Conservation (phyloP, 2,329 filamentous ascomycete species). For the Diplodia intermedia region DNA sequence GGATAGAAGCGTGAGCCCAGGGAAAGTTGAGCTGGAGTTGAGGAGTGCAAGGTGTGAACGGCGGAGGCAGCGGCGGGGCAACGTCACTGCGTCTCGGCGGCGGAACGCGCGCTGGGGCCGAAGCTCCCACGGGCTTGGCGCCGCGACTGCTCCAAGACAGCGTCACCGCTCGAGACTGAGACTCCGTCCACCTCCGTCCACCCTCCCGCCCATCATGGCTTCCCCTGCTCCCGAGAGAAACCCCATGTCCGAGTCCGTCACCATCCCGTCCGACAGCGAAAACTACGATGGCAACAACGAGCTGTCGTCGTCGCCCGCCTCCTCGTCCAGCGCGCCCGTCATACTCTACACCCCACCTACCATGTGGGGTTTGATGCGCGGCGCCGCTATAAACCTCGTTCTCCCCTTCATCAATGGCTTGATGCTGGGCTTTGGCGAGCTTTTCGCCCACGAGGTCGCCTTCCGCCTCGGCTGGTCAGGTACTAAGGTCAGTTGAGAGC, state of each 20-base stretch:
- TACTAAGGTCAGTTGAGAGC: slow-evolving; percentile 73
- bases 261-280: slow-evolving; percentile 83
- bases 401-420: slow-evolving; percentile 96
- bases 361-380: slow-evolving; percentile 81
- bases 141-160: slow-evolving; percentile 8
- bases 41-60: neutral
- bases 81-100: slow-evolving; percentile 26
- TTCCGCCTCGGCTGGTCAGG: slow-evolving; percentile 92
- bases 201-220: slow-evolving; percentile 27
- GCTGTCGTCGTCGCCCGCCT: slow-evolving; percentile 67
- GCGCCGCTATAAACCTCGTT: slow-evolving; percentile 93
- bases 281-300: slow-evolving; percentile 72
- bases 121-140: slow-evolving; percentile 12
- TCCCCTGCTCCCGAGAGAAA: slow-evolving; percentile 27
- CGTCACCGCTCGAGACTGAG: slow-evolving; percentile 15
- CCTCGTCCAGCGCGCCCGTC: slow-evolving; percentile 68
- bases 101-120: slow-evolving; percentile 14
- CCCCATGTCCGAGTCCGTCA: slow-evolving; percentile 71
- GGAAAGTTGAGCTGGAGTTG: slow-evolving; percentile 16
- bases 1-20: neutral
- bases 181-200: slow-evolving; percentile 4
- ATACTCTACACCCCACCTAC: slow-evolving; percentile 91
- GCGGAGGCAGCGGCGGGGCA: slow-evolving; percentile 29
- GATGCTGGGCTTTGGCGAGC: slow-evolving; percentile 96
- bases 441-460: slow-evolving; percentile 95